Percentiles rank a stretch among this genome's conserved stretches.
Evolutionary conservation across 805 yeast genomes (phyloP).

Genomic region (Candida sonorensis): DNA sequence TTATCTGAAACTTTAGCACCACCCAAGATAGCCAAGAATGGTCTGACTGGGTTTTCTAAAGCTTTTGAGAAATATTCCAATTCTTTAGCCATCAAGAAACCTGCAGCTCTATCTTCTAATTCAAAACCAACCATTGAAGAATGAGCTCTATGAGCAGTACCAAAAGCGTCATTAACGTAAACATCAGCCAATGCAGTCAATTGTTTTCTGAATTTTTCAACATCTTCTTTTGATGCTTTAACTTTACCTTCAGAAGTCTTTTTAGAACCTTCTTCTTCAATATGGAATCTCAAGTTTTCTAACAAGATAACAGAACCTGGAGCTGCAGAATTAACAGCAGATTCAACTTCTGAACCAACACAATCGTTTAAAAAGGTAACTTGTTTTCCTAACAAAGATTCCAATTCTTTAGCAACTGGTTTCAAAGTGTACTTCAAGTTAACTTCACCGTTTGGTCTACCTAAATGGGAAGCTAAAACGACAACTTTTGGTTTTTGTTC

Average conservation of each 20-base stretch:
- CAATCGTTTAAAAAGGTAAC: conserved; percentile 84
- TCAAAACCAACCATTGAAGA: conserved; percentile 98
- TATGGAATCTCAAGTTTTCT: conserved; percentile 98
- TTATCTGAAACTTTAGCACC: conserved; percentile 99
- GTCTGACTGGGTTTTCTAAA: conserved; percentile 95
- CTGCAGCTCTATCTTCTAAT: conserved; percentile 94
- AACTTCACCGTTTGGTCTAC: conserved; percentile 97
- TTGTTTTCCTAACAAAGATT: conserved; percentile 62
- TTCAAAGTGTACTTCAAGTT: conserved; percentile 81
- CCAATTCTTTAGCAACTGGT: conserved; percentile 90
- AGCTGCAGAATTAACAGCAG: conserved; percentile 64
- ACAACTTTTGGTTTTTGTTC: conserved; percentile 89
- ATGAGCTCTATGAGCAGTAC: conserved; percentile 99
- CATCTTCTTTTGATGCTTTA: conserved; percentile 84
- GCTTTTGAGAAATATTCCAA: conserved; percentile 97
- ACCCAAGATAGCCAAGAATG: conserved; percentile 97
- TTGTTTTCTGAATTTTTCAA: conserved; percentile 80
- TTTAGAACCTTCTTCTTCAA: conserved; percentile 93
- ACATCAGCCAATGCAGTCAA: conserved; percentile 93
- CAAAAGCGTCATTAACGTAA: conserved; percentile 96
- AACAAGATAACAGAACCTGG: conserved; percentile 82
- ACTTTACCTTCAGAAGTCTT: conserved; percentile 82
- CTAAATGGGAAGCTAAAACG: conserved; percentile 93
- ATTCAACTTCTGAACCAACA: conserved; percentile 88
- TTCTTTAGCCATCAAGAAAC: conserved; percentile 98